A percentile compares a stretch with the other conserved stretches of the same genome.
Evolutionary conservation across 2,329 filamentous ascomycete genomes (phyloP).

Genomic region (Fusarium nygamai): DNA sequence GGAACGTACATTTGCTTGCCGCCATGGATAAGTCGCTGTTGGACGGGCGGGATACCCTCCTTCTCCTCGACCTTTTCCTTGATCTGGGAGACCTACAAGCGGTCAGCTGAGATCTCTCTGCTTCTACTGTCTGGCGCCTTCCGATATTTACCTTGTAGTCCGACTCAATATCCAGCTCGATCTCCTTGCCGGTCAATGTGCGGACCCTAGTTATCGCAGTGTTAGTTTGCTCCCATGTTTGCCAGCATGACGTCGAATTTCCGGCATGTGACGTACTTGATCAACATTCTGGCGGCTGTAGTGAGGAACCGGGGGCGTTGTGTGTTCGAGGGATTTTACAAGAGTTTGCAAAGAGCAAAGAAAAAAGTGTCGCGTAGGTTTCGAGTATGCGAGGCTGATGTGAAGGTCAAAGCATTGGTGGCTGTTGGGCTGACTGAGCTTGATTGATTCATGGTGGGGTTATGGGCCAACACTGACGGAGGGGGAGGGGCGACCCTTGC

Average conservation of each 20-base stretch:
- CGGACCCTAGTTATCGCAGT: slow-evolving; percentile 74
- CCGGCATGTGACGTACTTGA: slow-evolving; percentile 57
- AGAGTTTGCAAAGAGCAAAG: neutral
- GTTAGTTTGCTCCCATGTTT: slow-evolving; percentile 32
- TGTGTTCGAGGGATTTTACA: neutral
- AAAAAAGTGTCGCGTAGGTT: slow-evolving; percentile 1
- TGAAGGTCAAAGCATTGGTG: slow-evolving; percentile 18
- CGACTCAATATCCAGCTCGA: slow-evolving; percentile 95
- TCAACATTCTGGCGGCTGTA: slow-evolving; percentile 51
- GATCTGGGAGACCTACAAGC: slow-evolving; percentile 84
- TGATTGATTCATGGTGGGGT: slow-evolving; percentile 39
- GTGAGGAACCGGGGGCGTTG: neutral
- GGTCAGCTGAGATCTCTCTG: slow-evolving; percentile 5
- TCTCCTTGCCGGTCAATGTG: slow-evolving; percentile 98
- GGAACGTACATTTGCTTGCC: slow-evolving; percentile 91
- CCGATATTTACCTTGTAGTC: slow-evolving; percentile 80
- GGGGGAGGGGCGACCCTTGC: slow-evolving; percentile 30
- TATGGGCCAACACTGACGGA: slow-evolving; percentile 25
- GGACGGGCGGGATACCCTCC: slow-evolving; percentile 95
- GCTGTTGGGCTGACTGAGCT: slow-evolving; percentile 33
- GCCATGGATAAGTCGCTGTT: slow-evolving; percentile 94
- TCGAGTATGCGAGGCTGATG: slow-evolving; percentile 38
- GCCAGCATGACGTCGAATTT: slow-evolving; percentile 10
- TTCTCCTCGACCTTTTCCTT: slow-evolving; percentile 99
- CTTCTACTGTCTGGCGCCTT: neutral